Base-by-base conservation (phyloP, 2,329 filamentous ascomycete genomes). In the Diaporthe ilicicola region DNA sequence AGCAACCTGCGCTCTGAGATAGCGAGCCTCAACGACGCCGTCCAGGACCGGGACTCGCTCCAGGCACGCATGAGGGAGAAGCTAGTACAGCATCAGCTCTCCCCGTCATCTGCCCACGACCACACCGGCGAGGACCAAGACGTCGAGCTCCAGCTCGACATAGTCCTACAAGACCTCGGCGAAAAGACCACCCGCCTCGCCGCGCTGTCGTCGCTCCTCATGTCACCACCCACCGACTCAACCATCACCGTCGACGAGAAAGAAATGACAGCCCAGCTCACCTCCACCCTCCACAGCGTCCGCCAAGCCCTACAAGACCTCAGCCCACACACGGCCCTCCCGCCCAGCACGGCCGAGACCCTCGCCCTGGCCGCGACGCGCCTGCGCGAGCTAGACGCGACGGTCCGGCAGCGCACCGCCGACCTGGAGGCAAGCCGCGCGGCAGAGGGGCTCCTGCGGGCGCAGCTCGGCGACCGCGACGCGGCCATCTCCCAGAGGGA, bases 81-180 rank as follows among this genome's bases (percentile, higher is more conserved):
- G 42, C 37, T 73, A 1, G 48, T 42, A 1, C 27, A n/a, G 27
- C 27, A 22, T 6, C 37, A 48, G 61, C 61, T 13, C 19, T 5
- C 27, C 15, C 12, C n/a, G 3, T 6, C 51, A 17, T 2, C 51
- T 13, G 50, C 42, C 4, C 39, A 46, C 15, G 53, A 32, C 27
- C n/a, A 55, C 29, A 27, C 15, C 27, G 55, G 22, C 22, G 42
- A 24, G 22, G 71, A 68, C 22, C 50, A 55, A 2, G 71, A 73
- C 22, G 29, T 71, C 13, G 62, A 65, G 10, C 64, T 73, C 13
- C 71, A 73, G 22, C 67, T 69, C 15, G 71, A 73, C 29, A 73
- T 73, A 4, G 51, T 71, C 44, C 50, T 71, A 29, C 71, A 73
- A 69, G 70, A 70, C 34, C 64, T 71, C 13, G 51, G 44, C 15